These are phyloP conservation scores for Rhodotorula diobovata DNA, from an alignment of 768 basidiomycete genomes.

Conservation along the genomic window DNA sequence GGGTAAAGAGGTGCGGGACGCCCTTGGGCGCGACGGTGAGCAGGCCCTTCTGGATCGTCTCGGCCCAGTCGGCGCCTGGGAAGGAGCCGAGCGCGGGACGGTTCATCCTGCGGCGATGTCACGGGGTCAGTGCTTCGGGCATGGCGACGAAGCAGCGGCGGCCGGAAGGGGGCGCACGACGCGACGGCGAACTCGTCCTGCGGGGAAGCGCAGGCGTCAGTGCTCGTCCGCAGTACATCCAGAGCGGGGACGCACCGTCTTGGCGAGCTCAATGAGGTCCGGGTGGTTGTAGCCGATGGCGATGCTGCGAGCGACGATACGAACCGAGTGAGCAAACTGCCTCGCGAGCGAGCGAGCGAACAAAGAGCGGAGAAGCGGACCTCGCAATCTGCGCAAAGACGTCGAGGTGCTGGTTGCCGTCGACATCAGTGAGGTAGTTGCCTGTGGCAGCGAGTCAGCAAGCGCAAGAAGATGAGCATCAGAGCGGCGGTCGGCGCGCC, in stretches of 20 bases:
- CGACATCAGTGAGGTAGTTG: conserved; percentile 51
- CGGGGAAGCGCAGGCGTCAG: background rate
- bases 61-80: conserved; percentile 47
- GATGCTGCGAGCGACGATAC: conserved; percentile 41
- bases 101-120: conserved; percentile 39
- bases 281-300: conserved; percentile 49
- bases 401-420: conserved; percentile 51
- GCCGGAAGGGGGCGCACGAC: conserved; percentile 29
- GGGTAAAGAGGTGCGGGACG: conserved; percentile 48
- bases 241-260: conserved; percentile 37
- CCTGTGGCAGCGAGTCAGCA: conserved; percentile 18
- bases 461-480: background rate
- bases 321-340: background rate
- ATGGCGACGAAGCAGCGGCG: too few species aligned
- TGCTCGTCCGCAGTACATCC: too few species aligned
- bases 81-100: conserved; percentile 51
- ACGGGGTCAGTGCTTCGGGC: background rate
- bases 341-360: too few species aligned
- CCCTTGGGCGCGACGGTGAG: conserved; percentile 50
- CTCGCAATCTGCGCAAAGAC: conserved; percentile 48
- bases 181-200: conserved; percentile 48
- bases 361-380: background rate
- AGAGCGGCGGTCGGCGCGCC: background rate
- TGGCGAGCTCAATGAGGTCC: conserved; percentile 44
- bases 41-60: conserved; percentile 46